Percentiles rank a stretch among this genome's conserved stretches.
These are phyloP conservation scores for Laburnicola sp. DNA, from an alignment of 2,329 filamentous ascomycete species.

Conservation along the genomic window DNA sequence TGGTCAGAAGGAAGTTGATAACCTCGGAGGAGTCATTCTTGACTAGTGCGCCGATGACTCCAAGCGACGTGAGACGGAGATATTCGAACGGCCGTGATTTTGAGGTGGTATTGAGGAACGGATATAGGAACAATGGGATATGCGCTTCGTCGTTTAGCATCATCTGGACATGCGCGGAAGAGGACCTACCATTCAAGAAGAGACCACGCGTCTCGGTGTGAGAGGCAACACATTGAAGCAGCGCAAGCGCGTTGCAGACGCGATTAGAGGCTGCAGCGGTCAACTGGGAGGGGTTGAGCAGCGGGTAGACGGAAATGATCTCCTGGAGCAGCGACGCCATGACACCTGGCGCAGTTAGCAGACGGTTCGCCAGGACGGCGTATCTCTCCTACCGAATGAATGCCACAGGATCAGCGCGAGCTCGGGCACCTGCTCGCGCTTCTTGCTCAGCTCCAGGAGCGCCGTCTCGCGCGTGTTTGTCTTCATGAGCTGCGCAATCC, in stretches of 20 bases:
- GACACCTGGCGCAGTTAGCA: conserved; percentile 66
- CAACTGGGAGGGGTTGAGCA: conserved; percentile 94
- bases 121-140: conserved; percentile 95
- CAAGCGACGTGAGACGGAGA: conserved; percentile 89
- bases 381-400: conserved; percentile 73
- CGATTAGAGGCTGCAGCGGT: conserved; percentile 97
- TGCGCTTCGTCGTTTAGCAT: conserved; percentile 65
- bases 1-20: conserved; percentile 97
- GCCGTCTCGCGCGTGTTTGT: conserved; percentile 86
- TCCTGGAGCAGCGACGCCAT: conserved; percentile 98
- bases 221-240: conserved; percentile 94
- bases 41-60: conserved; percentile 93
- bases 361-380: neutral
- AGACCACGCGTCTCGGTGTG: conserved; percentile 94
- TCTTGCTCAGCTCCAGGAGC: conserved; percentile 94
- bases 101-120: conserved; percentile 97
- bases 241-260: conserved; percentile 93
- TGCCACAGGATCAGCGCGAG: conserved; percentile 97
- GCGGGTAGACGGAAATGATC: conserved; percentile 97
- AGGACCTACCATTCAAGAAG: conserved; percentile 77
- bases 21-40: conserved; percentile 99
- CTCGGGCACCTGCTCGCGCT: conserved; percentile 96
- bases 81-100: conserved; percentile 98
- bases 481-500: conserved; percentile 89
- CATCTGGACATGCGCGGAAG: neutral